Evolutionary conservation across 306 rosid genomes (phyloP).

Genomic region (Purshia tridentata): DNA sequence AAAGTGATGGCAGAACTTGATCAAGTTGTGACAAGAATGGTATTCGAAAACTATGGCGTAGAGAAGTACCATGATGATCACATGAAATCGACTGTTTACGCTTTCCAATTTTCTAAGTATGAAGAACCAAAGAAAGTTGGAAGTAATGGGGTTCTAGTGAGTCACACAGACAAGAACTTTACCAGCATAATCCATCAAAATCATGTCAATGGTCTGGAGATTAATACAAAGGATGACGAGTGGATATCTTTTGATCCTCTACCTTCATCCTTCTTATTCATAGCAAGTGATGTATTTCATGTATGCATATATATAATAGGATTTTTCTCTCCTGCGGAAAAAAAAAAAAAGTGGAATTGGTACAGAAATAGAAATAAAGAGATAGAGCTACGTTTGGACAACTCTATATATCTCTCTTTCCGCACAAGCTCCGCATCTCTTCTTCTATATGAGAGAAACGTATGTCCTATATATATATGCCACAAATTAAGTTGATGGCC

Average conservation of each 20-base stretch:
- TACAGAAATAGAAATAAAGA: too few relatives aligned
- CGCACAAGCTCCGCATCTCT: too few relatives aligned
- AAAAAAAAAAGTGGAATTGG: too few relatives aligned
- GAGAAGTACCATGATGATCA: neutral
- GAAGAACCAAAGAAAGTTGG: neutral
- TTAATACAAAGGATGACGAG: neutral
- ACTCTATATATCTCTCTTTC: too few relatives aligned
- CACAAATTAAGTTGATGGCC: too few relatives aligned
- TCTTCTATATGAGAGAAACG: too few relatives aligned
- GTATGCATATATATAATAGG: neutral
- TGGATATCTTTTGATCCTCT: slow-evolving; percentile 3
- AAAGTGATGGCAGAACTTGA: neutral
- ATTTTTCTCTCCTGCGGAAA: too few relatives aligned
- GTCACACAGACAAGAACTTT: slow-evolving; percentile 1
- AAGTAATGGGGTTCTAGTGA: neutral
- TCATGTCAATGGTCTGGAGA: neutral
- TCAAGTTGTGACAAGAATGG: slow-evolving; percentile 14
- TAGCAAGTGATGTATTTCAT: slow-evolving; percentile 6
- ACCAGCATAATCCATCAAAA: neutral
- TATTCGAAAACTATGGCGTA: neutral
- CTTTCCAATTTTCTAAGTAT: neutral
- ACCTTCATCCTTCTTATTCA: neutral
- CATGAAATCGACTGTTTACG: neutral
- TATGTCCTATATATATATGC: too few relatives aligned
- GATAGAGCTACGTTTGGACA: too few relatives aligned